A percentile compares a stretch with the other conserved stretches of the same genome.
phyloP scores from a whole-genome alignment of 768 basidiomycete genomes.

The Auricularia cornea region DNA sequence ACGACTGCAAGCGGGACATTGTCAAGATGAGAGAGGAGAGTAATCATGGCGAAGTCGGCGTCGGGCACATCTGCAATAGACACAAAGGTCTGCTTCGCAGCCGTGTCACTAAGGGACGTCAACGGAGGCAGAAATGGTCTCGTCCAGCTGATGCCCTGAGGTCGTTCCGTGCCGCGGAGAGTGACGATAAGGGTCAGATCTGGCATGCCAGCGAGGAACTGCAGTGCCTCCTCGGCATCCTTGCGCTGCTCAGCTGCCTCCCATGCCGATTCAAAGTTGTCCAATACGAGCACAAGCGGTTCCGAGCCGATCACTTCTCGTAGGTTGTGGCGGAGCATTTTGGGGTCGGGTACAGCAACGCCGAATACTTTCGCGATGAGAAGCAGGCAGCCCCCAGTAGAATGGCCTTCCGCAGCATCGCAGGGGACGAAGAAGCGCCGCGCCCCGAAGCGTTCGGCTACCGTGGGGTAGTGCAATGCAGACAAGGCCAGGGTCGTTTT shows the following conservation, averaged over 20 bases:
- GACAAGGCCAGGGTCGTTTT: slow-evolving; percentile 31
- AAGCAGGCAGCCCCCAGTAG: not conserved
- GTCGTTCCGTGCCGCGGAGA: not conserved
- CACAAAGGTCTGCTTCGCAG: not conserved
- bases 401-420: slow-evolving; percentile 8
- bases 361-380: not conserved
- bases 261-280: not conserved
- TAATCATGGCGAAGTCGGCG: not conserved
- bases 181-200: not conserved
- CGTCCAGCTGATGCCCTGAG: not conserved
- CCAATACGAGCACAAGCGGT: slow-evolving; percentile 5
- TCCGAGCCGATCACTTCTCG: slow-evolving; percentile 5
- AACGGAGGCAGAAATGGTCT: not conserved
- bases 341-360: not conserved
- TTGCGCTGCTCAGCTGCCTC: not conserved
- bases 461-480: slow-evolving; percentile 19
- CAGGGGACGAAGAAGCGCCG: slow-evolving; percentile 31
- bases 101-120: not conserved
- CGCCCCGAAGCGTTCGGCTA: slow-evolving; percentile 16
- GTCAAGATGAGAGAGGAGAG: not conserved
- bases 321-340: not conserved
- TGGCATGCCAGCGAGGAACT: not conserved
- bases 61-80: not conserved
- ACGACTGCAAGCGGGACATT: not conserved
- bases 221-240: not conserved